These are phyloP conservation scores for Chlamydomonas urium DNA, from an alignment of 139 green algal genomes.

Conservation along the genomic window DNA sequence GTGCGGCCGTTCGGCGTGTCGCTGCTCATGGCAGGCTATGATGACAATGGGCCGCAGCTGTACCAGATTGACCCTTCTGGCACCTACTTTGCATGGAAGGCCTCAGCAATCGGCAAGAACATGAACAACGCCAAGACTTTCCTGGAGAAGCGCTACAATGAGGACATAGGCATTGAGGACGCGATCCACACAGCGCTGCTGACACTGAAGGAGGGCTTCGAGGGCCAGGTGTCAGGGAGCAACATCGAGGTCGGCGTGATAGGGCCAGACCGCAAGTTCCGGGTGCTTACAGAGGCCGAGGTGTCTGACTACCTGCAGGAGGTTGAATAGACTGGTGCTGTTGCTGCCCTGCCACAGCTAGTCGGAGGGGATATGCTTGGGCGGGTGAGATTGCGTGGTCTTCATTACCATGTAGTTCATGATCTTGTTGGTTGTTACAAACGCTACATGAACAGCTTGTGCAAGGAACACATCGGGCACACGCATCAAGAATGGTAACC, in stretches of 20 bases:
- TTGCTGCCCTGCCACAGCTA: no score
- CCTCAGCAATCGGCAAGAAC: slow-evolving; percentile 98
- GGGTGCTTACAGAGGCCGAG: slow-evolving; percentile 84
- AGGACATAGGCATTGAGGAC: slow-evolving; percentile 98
- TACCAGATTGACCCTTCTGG: slow-evolving; percentile 97
- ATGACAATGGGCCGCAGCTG: slow-evolving; percentile 94
- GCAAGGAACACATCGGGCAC: no score
- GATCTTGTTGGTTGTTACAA: no score
- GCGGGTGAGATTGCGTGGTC: no score
- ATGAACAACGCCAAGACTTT: slow-evolving; percentile 95
- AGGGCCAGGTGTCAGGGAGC: slow-evolving; percentile 70
- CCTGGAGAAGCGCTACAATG: slow-evolving; percentile 90
- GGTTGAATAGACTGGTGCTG: slow-evolving; percentile 85
- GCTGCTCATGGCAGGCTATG: slow-evolving; percentile 91
- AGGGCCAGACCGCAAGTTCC: slow-evolving; percentile 86
- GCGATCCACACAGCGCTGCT: slow-evolving; percentile 97
- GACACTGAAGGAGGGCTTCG: slow-evolving; percentile 98
- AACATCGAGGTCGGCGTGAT: slow-evolving; percentile 88
- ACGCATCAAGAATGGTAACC: no score
- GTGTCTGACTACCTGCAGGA: slow-evolving; percentile 97
- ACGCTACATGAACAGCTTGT: no score
- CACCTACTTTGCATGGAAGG: slow-evolving; percentile 96
- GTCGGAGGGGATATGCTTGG: no score
- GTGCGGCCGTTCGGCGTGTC: slow-evolving; percentile 98
- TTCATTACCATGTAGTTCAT: no score